Evolutionary conservation across 139 green algal genomes (phyloP), one percentile per base, ranked within the genome.

Genomic region (Chlamydomonas asymmetrica): DNA sequence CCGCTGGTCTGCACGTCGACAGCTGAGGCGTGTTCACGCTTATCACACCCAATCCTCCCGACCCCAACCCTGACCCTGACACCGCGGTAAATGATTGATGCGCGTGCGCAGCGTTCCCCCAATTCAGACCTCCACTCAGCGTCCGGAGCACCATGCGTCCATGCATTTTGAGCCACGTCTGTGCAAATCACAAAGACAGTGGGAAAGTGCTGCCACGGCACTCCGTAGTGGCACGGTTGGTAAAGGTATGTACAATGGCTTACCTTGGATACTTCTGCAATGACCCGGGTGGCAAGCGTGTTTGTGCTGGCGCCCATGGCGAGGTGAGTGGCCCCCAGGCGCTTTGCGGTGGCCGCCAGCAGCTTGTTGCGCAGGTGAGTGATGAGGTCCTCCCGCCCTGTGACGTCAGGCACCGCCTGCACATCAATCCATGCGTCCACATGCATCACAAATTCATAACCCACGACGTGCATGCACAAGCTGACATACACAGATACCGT

Each of bases 351-450:
- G 10, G 64, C 49, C 10, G 84, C 78, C 68, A 96, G 79, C 74
- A 93, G 75, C 5, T 63, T 43, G 20, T 71, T n/a, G 23, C 86
- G 82, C 73, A 96, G 80, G 60, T 82, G n/a, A 9, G n/a, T 40
- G 10, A 88, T 35, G 20, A 96, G 43, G 68, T 96, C 92, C 56
- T 92, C 85, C 1, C 75, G 66, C 6, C 85, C 92, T 23, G 92
- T 95, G 45, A 73, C 23, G 48, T 96, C 92, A 1, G 32, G 3
- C 37, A 94, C 84, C 6, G 74, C 60, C 79, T 88, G 71, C 16
- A 59, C 3, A 68, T 23, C 34, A 69, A 41, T n/a, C 29, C 34
- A 45, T 10, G 16, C 20, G 16, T 27, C 29, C 31, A 16, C 0
- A 48, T 63, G 61, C 23, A 40, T 38, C 40, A 73, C 43, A 73